Base-by-base conservation (phyloP, 768 basidiomycete genomes). In the Ramaria sp. region DNA sequence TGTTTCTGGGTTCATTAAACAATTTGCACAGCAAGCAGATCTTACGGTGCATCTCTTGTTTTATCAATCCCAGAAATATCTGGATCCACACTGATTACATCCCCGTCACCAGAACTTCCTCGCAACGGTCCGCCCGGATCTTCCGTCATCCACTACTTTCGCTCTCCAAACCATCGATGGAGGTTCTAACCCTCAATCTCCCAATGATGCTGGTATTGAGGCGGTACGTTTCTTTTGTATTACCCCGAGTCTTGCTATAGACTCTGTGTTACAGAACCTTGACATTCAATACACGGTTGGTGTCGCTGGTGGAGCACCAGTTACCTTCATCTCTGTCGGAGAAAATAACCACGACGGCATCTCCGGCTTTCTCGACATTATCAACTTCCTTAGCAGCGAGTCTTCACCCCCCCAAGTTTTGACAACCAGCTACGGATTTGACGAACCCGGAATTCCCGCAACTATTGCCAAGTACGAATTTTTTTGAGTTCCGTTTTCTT, bases 11-110 rank as follows among this genome's bases (percentile, higher is more conserved):
- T 66, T 63, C 56, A 62, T 66, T 34, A 58, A 65, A 0, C 64
- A 68, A 48, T 69, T 59, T 37, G 65, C 66, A n/a, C 66, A 70
- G 50, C 34, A 60, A 9, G 58, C 59, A 9, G 69, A 70, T 51
- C 52, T 53, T 22, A n/a, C 24, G 6, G 48, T 50, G 22, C 18
- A 28, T 8, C 7, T 9, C 16, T n/a, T n/a, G 16, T 7, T 24
- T 9, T 9, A 9, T 44, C 42, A 18, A 7, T 44, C 9, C 7
- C 16, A 16, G 16, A 37, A 37, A 37, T 37, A 37, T 37, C 36
- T 8, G 36, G 7, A 8, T 37, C 7, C 36, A 7, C 7, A 37
- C 7, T 37, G 36, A 37, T n/a, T n/a, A n/a, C n/a, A n/a, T n/a
- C n/a, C n/a, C n/a, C 36, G 36, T 37, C 7, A 8, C 7, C 41